Evolutionary conservation across 164 flowering plant genomes (phyloP), one percentile per base, ranked within the genome.

Genomic region (Buxus sempervirens): DNA sequence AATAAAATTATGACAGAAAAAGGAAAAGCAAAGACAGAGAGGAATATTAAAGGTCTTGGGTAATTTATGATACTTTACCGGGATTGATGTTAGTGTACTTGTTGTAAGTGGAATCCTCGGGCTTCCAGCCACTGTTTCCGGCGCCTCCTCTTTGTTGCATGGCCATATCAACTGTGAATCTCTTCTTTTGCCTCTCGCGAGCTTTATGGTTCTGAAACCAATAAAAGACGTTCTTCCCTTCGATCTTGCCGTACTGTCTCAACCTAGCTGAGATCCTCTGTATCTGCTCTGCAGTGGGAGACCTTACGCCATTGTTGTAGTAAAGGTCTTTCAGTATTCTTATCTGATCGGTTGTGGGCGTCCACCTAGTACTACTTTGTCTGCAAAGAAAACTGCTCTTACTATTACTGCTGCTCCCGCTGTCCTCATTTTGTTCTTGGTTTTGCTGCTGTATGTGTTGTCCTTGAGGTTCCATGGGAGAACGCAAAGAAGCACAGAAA

Each of bases 181-280:
- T 79, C 75, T 85, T 91, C 85, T 90, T 92, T 79, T 90, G 99
- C 58, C 99, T 82, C 72, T 95, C 97, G 12, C 99, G 82, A 60
- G 99, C 99, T 66, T 95, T 95, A 58, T 95, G 97, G 74, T 95
- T 95, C 80, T 95, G 99, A 72, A 95, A 95, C 99, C 99, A 95
- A 64, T 95, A 95, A 73, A 95, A 95, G 20, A 95, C 99, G 63
- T 95, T 95, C 78, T 95, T 95, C 70, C 99, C 99, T 71, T 95
- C 99, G 15, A 95, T 93, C 83, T 90, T 89, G 0, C 99, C 99
- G 65, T 89, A 95, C 78, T 88, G 93, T 41, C 93, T 75, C 18
- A 95, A 76, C 78, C 86, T 72, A 59, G 95, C 87, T 7, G 96
- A 83, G 73, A 95, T 95, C 79, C 82, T 81, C 83, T 95, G 99